Evolutionary conservation across 306 rosid species (phyloP), one percentile per base, ranked within the genome.

Genomic region (Cucumis cinereus): DNA sequence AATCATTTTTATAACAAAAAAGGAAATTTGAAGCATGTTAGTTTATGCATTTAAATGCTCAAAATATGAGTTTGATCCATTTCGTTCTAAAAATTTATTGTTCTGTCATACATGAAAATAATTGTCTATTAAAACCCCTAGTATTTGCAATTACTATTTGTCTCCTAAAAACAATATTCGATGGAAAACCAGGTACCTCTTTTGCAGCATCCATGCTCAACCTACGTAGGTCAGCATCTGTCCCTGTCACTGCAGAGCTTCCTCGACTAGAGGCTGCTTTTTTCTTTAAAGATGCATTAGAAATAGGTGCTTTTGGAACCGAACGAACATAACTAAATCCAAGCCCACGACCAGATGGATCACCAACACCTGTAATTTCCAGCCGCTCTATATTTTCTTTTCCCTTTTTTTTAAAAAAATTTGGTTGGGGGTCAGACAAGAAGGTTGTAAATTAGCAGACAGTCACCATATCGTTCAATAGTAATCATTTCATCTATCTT

Each of bases 141-240:
- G 52, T 2, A 16, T 45, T 45, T 13, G 52, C 52, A 13, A 45
- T 5, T 45, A 45, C 6, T 0, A 45, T 13, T 12, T 45, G 52
- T 45, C 52, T 3, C 28, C 41, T 45, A 40, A 60, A 60, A 17
- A 47, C 50, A 22, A 45, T 19, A 13, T 74, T n/a, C 43, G 35
- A 30, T 36, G 20, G 33, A 74, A 8, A 7, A 30, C 33, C 58
- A 70, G 59, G 59, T 74, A 92, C 98, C 97, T 94, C 98, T 60
- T 97, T 82, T 63, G 98, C 98, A 75, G 98, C 98, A 82, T 94
- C 97, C 98, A 94, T 94, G 94, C 98, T 94, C 82, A 94, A 86
- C 81, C 98, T 91, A 57, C 98, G 98, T 23, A 94, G 88, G 88
- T 94, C 98, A 84, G 98, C 97, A 87, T 94, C 98, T 62, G 98